phyloP scores from a whole-genome alignment of 2,329 filamentous ascomycete species.

The Fusarium dimerum region DNA sequence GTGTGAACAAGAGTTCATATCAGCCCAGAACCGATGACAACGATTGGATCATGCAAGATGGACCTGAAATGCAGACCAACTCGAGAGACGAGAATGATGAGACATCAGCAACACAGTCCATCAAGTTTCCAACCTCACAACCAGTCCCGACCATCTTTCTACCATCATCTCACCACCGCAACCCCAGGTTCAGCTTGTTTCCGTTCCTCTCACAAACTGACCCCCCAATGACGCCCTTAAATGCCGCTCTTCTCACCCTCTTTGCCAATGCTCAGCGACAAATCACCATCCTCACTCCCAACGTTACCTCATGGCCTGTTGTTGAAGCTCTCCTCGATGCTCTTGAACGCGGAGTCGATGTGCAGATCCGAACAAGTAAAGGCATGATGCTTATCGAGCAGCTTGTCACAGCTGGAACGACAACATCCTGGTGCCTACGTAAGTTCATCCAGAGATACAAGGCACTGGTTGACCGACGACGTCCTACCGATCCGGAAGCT shows the following conservation, averaged over 20 bases:
- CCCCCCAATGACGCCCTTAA: conserved; percentile 67
- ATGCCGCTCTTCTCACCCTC: conserved; percentile 62
- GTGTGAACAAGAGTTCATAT: conserved; percentile 18
- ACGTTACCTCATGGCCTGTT: conserved; percentile 69
- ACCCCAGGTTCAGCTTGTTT: conserved; percentile 63
- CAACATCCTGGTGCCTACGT: conserved; percentile 65
- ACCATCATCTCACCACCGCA: conserved; percentile 72
- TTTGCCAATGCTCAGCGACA: conserved; percentile 56
- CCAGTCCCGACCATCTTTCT: conserved; percentile 62
- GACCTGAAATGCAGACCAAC: neutral
- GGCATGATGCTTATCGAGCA: conserved; percentile 79
- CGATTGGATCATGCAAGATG: neutral
- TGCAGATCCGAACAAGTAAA: conserved; percentile 67
- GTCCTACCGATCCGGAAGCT: conserved; percentile 41
- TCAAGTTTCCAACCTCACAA: conserved; percentile 22
- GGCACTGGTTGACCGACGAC: conserved; percentile 22
- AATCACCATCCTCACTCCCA: conserved; percentile 76
- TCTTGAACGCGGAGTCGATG: conserved; percentile 64
- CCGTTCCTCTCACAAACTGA: conserved; percentile 52
- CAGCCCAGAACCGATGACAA: neutral
- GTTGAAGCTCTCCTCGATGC: conserved; percentile 62
- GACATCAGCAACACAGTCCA: conserved; percentile 33
- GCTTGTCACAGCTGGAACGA: conserved; percentile 75
- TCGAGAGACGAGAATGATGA: conserved; percentile 12
- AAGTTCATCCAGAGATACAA: conserved; percentile 59